These are phyloP conservation scores for Dissophora ornata DNA, from an alignment of 192 early-diverging fungal species.

Conservation along the genomic window DNA sequence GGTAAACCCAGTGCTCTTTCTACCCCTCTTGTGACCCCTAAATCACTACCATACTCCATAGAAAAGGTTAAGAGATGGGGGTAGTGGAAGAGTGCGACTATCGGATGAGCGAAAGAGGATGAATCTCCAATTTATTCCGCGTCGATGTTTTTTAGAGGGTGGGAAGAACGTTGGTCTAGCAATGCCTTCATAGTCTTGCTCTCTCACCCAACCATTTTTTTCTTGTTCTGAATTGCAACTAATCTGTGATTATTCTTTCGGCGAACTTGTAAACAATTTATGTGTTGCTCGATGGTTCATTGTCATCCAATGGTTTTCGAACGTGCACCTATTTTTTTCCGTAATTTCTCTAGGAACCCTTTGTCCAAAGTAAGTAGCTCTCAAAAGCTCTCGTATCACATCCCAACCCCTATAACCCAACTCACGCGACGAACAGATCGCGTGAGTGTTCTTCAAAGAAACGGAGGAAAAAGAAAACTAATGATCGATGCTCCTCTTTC, in stretches of 20 bases:
- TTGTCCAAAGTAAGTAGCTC: constrained; percentile 68
- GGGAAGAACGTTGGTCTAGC: too few relatives aligned
- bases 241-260: too few relatives aligned
- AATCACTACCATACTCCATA: not conserved
- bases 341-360: constrained; percentile 62
- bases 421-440: not conserved
- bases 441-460: too few relatives aligned
- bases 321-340: constrained; percentile 21
- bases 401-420: not conserved
- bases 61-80: not conserved
- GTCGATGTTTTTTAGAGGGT: too few relatives aligned
- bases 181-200: constrained; percentile 2
- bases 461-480: too few relatives aligned
- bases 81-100: not conserved
- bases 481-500: not conserved
- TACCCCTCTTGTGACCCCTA: not conserved
- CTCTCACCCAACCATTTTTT: constrained; percentile 4
- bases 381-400: not conserved
- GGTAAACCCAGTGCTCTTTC: constrained; percentile 54
- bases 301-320: constrained; percentile 37
- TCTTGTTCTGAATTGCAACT: too few relatives aligned
- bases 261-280: too few relatives aligned
- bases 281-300: constrained; percentile 16
- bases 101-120: not conserved
- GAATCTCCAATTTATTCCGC: constrained; percentile 24